Evolutionary conservation across 228 moss, liverwort and hornwort genomes (phyloP), one percentile per base, ranked within the genome.

Genomic region (Sphagnum magellanicum): DNA sequence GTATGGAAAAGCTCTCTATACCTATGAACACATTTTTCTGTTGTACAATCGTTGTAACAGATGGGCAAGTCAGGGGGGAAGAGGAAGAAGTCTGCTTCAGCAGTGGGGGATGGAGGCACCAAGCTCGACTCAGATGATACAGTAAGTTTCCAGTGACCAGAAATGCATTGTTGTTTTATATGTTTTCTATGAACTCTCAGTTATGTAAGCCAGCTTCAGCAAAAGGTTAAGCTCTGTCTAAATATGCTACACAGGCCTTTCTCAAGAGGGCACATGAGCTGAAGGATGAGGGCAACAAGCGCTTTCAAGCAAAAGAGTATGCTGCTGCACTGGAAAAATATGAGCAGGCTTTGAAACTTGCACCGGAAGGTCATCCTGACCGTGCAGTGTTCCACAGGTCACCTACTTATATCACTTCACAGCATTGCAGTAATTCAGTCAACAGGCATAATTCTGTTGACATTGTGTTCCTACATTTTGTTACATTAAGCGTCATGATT

Each of bases 351-450:
- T 75, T 84, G 14, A 80, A 80, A 52, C 49, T 84, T 51, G 78
- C 80, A 49, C 84, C 84, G 4, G 79, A 84, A 65, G 80, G 77
- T 51, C 84, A 84, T 75, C 75, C 84, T 0, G 84, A 84, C 61
- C 76, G 77, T 62, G 84, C 84, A 67, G 77, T 80, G n/a, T 77
- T 84, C 64, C 74, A 84, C 80, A 84, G 84, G 84, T 84, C 64
- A 15, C 61, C 70, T 49, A 62, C 32, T 4, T 49, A 7, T 4
- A 53, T 5, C 50, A 14, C 17, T 49, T 59, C 59, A 13, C 10
- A 53, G 49, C 6, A 11, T 61, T 61, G 4, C 10, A 4, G 2
- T 6, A 61, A 4, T 10, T 5, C 55, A 55, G 4, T 57, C 7
- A 9, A 48, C 65, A 32, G 32, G 1, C 32, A 2, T 32, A 32